Evolutionary conservation across 2,329 filamentous ascomycete genomes (phyloP).

Genomic region (Leptodontidium sp.): DNA sequence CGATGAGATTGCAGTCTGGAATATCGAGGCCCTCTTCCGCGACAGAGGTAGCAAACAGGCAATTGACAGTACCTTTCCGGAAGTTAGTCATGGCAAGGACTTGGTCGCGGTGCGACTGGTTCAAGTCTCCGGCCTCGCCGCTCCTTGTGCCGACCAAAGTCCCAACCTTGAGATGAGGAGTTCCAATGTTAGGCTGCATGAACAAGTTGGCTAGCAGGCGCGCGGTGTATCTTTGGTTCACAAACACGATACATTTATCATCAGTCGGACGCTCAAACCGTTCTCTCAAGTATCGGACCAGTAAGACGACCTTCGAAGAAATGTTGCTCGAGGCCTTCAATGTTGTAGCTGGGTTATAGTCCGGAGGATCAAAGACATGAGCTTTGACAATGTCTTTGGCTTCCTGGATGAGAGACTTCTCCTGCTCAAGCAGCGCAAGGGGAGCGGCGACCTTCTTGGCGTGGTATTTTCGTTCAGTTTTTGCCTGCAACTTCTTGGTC

Average conservation of each 20-base stretch:
- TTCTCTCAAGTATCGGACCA: slow-evolving; percentile 66
- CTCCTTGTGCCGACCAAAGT: slow-evolving; percentile 69
- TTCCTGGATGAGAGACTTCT: slow-evolving; percentile 64
- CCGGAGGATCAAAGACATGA: slow-evolving; percentile 55
- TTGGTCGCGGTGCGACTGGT: slow-evolving; percentile 74
- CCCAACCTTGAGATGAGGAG: slow-evolving; percentile 66
- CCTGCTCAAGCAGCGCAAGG: slow-evolving; percentile 57
- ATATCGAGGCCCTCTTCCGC: slow-evolving; percentile 75
- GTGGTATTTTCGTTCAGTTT: slow-evolving; percentile 55
- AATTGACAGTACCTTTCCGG: slow-evolving; percentile 65
- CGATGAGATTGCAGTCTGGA: slow-evolving; percentile 71
- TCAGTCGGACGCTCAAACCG: slow-evolving; percentile 67
- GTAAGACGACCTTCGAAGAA: slow-evolving; percentile 75
- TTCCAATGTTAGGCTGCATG: slow-evolving; percentile 58
- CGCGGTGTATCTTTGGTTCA: slow-evolving; percentile 80
- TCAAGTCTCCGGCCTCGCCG: slow-evolving; percentile 61
- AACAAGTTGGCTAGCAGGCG: slow-evolving; percentile 76
- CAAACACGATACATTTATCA: slow-evolving; percentile 86
- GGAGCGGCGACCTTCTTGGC: slow-evolving; percentile 39
- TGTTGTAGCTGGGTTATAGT: slow-evolving; percentile 33
- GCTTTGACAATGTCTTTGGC: slow-evolving; percentile 64
- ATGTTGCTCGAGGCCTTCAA: slow-evolving; percentile 50
- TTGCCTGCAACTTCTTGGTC: slow-evolving; percentile 65
- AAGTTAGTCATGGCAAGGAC: slow-evolving; percentile 75
- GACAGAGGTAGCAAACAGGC: slow-evolving; percentile 71